These are phyloP conservation scores for Globisporangium sylvaticum DNA, from an alignment of 352 stramenopile species.

Conservation along the genomic window DNA sequence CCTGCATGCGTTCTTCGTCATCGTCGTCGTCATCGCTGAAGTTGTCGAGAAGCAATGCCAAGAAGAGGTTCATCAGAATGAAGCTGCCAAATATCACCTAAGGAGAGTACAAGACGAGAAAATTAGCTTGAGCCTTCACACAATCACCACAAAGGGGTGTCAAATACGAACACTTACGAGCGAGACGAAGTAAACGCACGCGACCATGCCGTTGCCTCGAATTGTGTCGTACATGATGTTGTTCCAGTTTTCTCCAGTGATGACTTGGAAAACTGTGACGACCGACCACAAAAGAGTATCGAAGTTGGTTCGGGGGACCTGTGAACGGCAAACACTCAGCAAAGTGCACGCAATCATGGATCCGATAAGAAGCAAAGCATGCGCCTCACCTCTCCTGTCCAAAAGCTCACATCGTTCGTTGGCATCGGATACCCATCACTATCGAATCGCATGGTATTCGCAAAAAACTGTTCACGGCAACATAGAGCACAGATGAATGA, in stretches of 20 bases:
- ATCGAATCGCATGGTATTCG: slow-evolving; percentile 93
- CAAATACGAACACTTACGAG: slow-evolving; percentile 34
- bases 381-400: slow-evolving; percentile 40
- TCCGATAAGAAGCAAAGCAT: neutral
- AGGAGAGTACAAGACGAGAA: neutral
- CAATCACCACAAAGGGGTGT: neutral
- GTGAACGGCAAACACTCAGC: neutral
- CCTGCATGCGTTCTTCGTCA: slow-evolving; percentile 30
- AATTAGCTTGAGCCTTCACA: neutral
- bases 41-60: slow-evolving; percentile 90
- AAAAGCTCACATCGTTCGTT: slow-evolving; percentile 49
- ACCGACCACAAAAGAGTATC: slow-evolving; percentile 78
- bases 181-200: slow-evolving; percentile 85
- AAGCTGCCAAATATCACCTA: slow-evolving; percentile 89
- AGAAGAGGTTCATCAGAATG: slow-evolving; percentile 93
- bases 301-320: slow-evolving; percentile 85
- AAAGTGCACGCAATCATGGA: neutral
- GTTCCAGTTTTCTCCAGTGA: slow-evolving; percentile 95
- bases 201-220: slow-evolving; percentile 59
- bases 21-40: slow-evolving; percentile 83
- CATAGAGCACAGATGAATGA: neutral
- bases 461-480: slow-evolving; percentile 81
- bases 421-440: slow-evolving; percentile 54
- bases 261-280: slow-evolving; percentile 91
- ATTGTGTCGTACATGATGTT: slow-evolving; percentile 92